phyloP scores from a whole-genome alignment of 176 grass and related monocot species.

The Olyra latifolia region DNA sequence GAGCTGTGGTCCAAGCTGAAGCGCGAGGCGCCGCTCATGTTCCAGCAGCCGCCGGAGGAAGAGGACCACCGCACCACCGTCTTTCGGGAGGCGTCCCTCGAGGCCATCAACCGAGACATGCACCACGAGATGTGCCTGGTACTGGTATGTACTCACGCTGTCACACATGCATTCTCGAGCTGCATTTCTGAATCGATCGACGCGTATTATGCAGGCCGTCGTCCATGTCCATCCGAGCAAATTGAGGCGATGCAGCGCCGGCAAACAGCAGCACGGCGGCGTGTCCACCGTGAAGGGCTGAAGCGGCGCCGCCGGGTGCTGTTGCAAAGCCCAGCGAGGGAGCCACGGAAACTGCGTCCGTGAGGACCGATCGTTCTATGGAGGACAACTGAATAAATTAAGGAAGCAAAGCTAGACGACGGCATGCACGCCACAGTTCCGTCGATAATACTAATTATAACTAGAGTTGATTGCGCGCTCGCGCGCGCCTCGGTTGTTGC shows the following conservation, averaged over 20 bases:
- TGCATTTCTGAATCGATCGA: no score
- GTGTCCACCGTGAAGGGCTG: no score
- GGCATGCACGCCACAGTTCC: no score
- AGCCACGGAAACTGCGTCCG: no score
- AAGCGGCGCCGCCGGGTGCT: no score
- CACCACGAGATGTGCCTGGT: constrained; percentile 22
- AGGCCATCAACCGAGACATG: constrained; percentile 14
- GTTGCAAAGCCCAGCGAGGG: background rate
- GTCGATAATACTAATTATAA: no score
- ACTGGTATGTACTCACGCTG: background rate
- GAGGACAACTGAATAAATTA: background rate
- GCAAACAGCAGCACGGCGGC: background rate
- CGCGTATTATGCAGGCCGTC: background rate
- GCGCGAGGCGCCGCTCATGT: background rate
- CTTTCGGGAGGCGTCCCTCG: background rate
- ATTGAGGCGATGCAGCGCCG: background rate
- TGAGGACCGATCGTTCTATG: background rate
- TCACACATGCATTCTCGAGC: no score
- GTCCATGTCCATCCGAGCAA: constrained; percentile 15
- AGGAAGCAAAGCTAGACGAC: no score
- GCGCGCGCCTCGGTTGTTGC: no score
- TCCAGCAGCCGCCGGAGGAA: background rate
- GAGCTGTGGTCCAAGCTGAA: background rate
- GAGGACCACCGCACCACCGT: background rate
- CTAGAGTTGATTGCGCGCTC: no score